Evolutionary conservation across 2,329 filamentous ascomycete genomes (phyloP).

Genomic region (Fusarium chaquense): DNA sequence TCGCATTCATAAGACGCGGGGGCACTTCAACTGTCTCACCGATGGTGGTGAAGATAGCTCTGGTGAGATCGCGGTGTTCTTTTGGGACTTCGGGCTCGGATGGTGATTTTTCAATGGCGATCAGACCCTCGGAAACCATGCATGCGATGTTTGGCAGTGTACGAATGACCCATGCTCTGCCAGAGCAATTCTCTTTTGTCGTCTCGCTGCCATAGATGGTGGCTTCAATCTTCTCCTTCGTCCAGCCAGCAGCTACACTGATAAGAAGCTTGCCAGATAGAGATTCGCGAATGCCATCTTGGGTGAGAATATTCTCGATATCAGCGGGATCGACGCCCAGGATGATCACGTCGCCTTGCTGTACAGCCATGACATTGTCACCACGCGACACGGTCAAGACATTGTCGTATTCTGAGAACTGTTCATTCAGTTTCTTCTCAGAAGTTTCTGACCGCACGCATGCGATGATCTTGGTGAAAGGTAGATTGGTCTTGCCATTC

Average conservation of each 20-base stretch:
- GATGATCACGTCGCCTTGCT: conserved; percentile 57
- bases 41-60: conserved; percentile 66
- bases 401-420: conserved; percentile 34
- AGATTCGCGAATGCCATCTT: conserved; percentile 54
- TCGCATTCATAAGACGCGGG: conserved; percentile 65
- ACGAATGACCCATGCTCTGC: conserved; percentile 47
- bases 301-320: conserved; percentile 53
- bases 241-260: conserved; percentile 65
- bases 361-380: conserved; percentile 52
- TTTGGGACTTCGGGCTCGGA: conserved; percentile 35
- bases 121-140: conserved; percentile 50
- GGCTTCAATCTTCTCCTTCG: conserved; percentile 54
- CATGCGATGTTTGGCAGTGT: conserved; percentile 54
- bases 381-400: conserved; percentile 48
- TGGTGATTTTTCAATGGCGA: conserved; percentile 49
- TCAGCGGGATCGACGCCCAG: conserved; percentile 62
- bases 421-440: conserved; percentile 32
- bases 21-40: conserved; percentile 65
- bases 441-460: conserved; percentile 50
- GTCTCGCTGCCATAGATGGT: conserved; percentile 51
- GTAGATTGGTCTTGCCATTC: conserved; percentile 19
- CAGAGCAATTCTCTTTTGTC: conserved; percentile 15
- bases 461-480: conserved; percentile 46
- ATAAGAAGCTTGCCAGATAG: conserved; percentile 61
- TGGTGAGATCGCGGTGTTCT: conserved; percentile 42